Percentiles rank a stretch among this genome's conserved stretches.
Conservation (phyloP, 306 rosid species). For the Luffa aegyptiaca region DNA sequence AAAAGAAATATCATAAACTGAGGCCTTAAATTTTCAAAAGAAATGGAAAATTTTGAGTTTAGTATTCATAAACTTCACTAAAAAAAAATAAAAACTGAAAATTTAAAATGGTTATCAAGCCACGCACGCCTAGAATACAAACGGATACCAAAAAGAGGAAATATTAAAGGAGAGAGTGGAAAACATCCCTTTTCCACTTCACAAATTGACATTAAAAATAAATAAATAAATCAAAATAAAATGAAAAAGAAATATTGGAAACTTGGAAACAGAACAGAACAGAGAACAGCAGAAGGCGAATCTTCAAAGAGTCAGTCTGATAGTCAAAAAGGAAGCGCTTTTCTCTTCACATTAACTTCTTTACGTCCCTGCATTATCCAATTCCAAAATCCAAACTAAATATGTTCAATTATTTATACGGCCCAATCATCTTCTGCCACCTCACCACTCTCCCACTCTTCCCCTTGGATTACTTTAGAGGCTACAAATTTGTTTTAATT, state of each 20-base stretch:
- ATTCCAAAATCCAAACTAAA: background rate
- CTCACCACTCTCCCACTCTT: constrained; percentile 1
- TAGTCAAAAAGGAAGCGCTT: constrained; percentile 5
- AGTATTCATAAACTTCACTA: too few species aligned
- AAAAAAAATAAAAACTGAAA: too few species aligned
- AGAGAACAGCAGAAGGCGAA: background rate
- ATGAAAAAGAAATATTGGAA: background rate
- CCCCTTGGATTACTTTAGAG: background rate
- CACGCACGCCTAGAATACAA: background rate
- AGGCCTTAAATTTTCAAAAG: too few species aligned
- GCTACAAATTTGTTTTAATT: background rate
- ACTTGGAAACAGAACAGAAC: background rate
- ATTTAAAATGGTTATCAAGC: too few species aligned
- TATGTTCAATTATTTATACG: background rate
- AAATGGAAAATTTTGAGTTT: too few species aligned
- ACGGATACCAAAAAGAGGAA: background rate
- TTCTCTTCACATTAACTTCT: constrained; percentile 2
- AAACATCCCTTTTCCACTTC: background rate
- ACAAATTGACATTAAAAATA: background rate
- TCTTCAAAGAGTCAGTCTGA: background rate
- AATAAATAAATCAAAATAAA: background rate
- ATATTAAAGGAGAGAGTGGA: background rate
- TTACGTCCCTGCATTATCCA: constrained; percentile 1
- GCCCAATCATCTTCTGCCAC: constrained; percentile 17
- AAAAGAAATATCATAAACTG: too few species aligned